Evolutionary conservation across 2,329 filamentous ascomycete genomes (phyloP), one percentile per base, ranked within the genome.

Genomic region (Pseudomassariella vexata): DNA sequence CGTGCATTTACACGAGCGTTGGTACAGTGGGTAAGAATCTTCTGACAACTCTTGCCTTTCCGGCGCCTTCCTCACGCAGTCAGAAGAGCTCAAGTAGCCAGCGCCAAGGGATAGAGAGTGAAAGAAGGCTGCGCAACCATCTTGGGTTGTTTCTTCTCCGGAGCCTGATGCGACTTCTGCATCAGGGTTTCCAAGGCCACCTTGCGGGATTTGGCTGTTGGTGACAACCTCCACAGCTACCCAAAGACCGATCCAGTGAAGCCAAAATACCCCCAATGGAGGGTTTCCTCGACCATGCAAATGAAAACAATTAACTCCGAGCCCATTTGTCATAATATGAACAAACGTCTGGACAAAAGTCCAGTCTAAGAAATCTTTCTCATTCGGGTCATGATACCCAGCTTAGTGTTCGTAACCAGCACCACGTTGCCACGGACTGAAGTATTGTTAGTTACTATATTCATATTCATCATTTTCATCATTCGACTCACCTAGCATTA

Each of bases 351-450:
- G 40, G 44, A 42, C 23, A 28, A 22, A 37, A 28, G 24, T 33
- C 35, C 41, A 46, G 32, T 40, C 50, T 30, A 48, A 49, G 34
- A 49, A 52, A 21, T 42, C 36, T 38, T 42, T 43, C 28, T 36
- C 42, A 18, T 41, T 37, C 26, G 38, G 41, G 27, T 42, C 39
- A 19, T 44, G 25, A 34, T 38, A 34, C 45, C 32, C 34, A 28
- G 27, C 40, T 42, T 62, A 66, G 50, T 65, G 58, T 28, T 74
- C 70, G 49, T 74, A 74, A 40, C 70, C 70, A 34, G 70, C 70
- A 45, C 70, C 70, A 44, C 69, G 66, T 56, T 74, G 69, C 70
- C 70, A 74, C 40, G 68, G 68, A 54, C 68, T 73, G 42, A 28
- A 53, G 49, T 38, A 44, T 17, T 8, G 25, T 31, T 18, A 25